Evolutionary conservation across 2,329 filamentous ascomycete species (phyloP), one percentile per base, ranked within the genome.

Genomic region (Sporothrix inflata): DNA sequence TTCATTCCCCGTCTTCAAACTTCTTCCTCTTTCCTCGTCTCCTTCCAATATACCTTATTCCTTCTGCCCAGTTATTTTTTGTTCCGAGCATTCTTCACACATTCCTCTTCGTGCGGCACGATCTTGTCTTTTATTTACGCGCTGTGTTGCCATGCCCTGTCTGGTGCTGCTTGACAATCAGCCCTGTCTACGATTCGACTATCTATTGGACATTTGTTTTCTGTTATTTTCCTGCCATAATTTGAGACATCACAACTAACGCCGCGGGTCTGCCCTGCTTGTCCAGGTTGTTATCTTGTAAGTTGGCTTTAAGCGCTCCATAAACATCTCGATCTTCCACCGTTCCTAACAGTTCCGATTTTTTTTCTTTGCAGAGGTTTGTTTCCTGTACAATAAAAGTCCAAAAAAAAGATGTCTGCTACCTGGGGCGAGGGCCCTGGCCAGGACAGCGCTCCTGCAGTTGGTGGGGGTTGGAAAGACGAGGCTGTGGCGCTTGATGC

Each of bases 401-500:
- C 24, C 27, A 38, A 67, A 38, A 21, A 21, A 47, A 66, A 24
- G 11, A 49, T 38, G 27, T 30, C 42, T 5, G 16, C 21, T n/a
- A 38, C 30, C n/a, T 67, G 65, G 65, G 45, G 3, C 30, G 65
- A 51, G n/a, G 65, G 45, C 19, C 45, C 65, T 38, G 19, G 3
- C 5, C 65, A 51, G 27, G 65, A 19, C 19, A 8, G 4, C 16
- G 27, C 19, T 45, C 21, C 55, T n/a, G 53, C 11, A 2, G 42
- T 21, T 16, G 11, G 27, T 11, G 45, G 45, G n/a, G 14, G 14
- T 27, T 67, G 65, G 65, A 67, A 53, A 38, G 65, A 53, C 65
- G 65, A 67, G 65, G 65, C 45, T 21, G 30, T 67, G 9, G 45
- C 63, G 8, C 55, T 55, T 42, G 47, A 55, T 45, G 42, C 21